These are phyloP conservation scores for Corinectria fuckeliana DNA, from an alignment of 2,329 filamentous ascomycete genomes.

Conservation along the genomic window DNA sequence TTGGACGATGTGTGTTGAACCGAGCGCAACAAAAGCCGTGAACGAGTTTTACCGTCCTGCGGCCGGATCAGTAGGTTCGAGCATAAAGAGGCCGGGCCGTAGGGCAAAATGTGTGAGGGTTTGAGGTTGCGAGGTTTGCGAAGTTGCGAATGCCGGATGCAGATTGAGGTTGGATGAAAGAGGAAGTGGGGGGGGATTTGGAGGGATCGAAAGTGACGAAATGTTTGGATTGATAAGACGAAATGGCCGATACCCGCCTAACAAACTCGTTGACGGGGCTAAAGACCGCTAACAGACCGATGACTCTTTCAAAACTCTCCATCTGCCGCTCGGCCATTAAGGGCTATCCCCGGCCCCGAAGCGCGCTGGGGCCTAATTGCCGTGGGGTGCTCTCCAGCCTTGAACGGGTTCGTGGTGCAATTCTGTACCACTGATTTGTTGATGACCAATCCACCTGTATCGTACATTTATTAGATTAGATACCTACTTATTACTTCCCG, in stretches of 20 bases:
- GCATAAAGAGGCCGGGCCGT: background rate
- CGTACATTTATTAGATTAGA: too few relatives aligned
- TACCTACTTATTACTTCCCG: background rate
- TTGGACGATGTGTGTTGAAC: slow-evolving; percentile 5
- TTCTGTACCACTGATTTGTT: background rate
- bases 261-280: background rate
- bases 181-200: slow-evolving; percentile 10
- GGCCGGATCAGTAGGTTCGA: slow-evolving; percentile 2
- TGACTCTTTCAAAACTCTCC: background rate
- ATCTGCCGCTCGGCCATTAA: background rate
- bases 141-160: background rate
- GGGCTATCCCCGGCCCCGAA: background rate
- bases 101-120: background rate
- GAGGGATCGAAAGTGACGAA: background rate
- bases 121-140: background rate
- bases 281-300: background rate
- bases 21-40: slow-evolving; percentile 10
- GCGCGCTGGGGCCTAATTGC: background rate
- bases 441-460: background rate
- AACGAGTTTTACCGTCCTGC: slow-evolving; percentile 11
- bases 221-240: slow-evolving; percentile 5
- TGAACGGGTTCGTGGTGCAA: background rate
- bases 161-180: slow-evolving; percentile 9
- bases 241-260: background rate
- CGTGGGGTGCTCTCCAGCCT: background rate